Base-by-base conservation (phyloP, 2,329 filamentous ascomycete genomes). In the Xylariaceae sp. region DNA sequence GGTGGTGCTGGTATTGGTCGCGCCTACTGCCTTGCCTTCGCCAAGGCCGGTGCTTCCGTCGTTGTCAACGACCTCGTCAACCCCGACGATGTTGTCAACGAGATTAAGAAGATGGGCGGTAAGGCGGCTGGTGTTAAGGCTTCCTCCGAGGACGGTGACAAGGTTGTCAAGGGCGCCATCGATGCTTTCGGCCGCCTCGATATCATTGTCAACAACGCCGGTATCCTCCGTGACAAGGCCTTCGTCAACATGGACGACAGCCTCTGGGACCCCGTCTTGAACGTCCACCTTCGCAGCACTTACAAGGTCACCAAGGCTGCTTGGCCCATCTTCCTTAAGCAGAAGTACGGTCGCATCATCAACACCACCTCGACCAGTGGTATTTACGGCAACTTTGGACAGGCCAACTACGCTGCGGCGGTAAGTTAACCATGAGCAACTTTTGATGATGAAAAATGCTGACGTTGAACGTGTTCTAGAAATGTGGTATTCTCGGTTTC, bases 361-460 rank as follows among this genome's bases (percentile, higher is more conserved):
- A 99, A 99, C 82, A 99, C 94, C 52, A 94, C 94, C 47, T 96
- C 91, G 41, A 97, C 94, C 53, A 95, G 89, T 69, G 94, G 94
- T 76, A 96, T 99, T 75, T 99, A 99, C 74, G 94, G 94, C 68
- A 99, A 97, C 83, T 99, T 99, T 74, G 94, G 94, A 64, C 94
- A 99, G 78, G 90, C 93, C 71, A 99, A 99, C 82, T 99, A 99
- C 76, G 84, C 94, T 63, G 90, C 93, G 60, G 90, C 90, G 59
- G 87, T 89, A 82, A 79, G 86, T 81, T 9, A 56, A 30, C 7
- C 50, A 50, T 47, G 10, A 45, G 4, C 18, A 6, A 35, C 51
- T 52, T 57, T 8, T 52, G 56, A 58, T 66, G 53, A 61, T 15
- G 6, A 15, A 17, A 10, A 37, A 4, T 30, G 23, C 71, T 73